Conservation (phyloP, 805 yeast genomes). For the Saturnispora saitoi region DNA sequence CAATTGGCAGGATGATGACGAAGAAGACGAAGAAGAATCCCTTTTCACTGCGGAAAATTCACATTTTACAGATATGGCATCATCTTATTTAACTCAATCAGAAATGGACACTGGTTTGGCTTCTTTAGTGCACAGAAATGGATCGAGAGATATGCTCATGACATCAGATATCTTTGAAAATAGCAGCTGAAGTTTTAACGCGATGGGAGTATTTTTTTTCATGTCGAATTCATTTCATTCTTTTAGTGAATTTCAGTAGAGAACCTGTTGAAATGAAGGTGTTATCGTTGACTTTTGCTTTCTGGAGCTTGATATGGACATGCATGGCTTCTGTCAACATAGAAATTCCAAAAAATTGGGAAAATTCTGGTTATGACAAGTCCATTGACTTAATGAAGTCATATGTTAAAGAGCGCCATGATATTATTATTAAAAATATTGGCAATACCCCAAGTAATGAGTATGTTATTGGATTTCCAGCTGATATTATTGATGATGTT, state of each 20-base stretch:
- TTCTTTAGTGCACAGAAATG: neutral
- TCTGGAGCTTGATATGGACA: neutral
- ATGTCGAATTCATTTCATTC: neutral
- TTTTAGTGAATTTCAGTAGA: neutral
- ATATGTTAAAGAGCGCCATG: slow-evolving; percentile 53
- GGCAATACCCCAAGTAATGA: slow-evolving; percentile 43
- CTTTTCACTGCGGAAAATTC: neutral
- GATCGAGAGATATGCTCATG: slow-evolving; percentile 4
- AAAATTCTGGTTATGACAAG: slow-evolving; percentile 48
- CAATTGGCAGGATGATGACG: slow-evolving; percentile 10
- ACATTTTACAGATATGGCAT: neutral
- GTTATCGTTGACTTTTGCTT: neutral
- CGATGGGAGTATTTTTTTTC: neutral
- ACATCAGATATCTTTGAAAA: neutral
- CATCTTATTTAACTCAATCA: neutral
- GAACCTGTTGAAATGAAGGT: neutral
- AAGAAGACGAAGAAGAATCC: slow-evolving; percentile 9
- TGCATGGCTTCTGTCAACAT: neutral
- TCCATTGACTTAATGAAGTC: slow-evolving; percentile 56
- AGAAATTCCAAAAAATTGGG: slow-evolving; percentile 32
- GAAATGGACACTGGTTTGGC: neutral
- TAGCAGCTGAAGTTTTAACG: neutral
- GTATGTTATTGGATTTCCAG: slow-evolving; percentile 55
- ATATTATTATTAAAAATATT: slow-evolving; percentile 51
- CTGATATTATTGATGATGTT: slow-evolving; percentile 25